A percentile compares a stretch with the other conserved stretches of the same genome.
phyloP scores from a whole-genome alignment of 2,329 filamentous ascomycete species.

The Cytospora mali region DNA sequence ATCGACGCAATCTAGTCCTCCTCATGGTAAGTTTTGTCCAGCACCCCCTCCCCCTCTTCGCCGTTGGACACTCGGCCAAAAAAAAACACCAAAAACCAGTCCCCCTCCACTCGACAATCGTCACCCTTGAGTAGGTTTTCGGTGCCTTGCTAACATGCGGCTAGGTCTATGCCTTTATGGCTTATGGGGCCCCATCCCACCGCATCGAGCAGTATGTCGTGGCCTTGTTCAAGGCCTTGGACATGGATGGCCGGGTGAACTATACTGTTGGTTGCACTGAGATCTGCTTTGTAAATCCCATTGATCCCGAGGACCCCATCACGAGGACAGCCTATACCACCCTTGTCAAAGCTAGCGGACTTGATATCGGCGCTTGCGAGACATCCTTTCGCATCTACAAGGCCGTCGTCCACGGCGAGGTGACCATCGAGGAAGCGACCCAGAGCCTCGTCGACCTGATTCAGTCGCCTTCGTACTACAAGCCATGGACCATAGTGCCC shows the following conservation, averaged over 20 bases:
- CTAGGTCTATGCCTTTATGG: conserved; percentile 28
- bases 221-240: conserved; percentile 24
- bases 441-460: conserved; percentile 16
- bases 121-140: not conserved
- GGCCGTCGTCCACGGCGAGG: conserved; percentile 25
- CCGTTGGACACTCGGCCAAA: not conserved
- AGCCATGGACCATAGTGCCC: conserved; percentile 24
- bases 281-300: conserved; percentile 27
- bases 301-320: conserved; percentile 26
- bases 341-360: conserved; percentile 28
- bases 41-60: not conserved
- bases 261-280: conserved; percentile 29
- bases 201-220: conserved; percentile 29
- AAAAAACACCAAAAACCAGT: no score
- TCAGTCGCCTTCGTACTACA: conserved; percentile 22
- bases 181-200: conserved; percentile 25
- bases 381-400: conserved; percentile 28
- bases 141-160: not conserved
- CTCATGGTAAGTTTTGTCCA: conserved; percentile 17
- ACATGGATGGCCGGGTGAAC: conserved; percentile 29
- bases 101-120: no score
- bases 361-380: conserved; percentile 29
- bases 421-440: conserved; percentile 26
- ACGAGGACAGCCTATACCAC: conserved; percentile 28
- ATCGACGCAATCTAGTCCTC: conserved; percentile 26